Evolutionary conservation across 129 eudicot species (phyloP), one percentile per base, ranked within the genome.

Genomic region (Flaveria brownii): DNA sequence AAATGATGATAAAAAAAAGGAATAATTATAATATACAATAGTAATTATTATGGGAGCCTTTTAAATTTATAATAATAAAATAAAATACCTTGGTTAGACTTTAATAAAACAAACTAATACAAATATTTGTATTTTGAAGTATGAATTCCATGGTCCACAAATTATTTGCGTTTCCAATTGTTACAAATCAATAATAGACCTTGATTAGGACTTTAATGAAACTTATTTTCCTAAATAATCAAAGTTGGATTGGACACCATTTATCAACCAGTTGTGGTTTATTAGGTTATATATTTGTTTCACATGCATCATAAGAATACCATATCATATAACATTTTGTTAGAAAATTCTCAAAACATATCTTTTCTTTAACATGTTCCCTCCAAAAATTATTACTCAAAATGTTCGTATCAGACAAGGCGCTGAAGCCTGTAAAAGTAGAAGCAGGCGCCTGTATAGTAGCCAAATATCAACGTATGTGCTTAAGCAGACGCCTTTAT

Each of bases 81-180:
- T 9, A 45, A 59, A 7, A 12, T 4, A 61, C 5, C 43, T 63
- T 63, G 45, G 14, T 30, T 63, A 63, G 20, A 15, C 46, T 15
- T 30, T 63, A 16, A 63, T 14, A 14, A 28, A 63, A 28, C 30
- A 30, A 63, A 12, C 16, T 17, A n/a, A 14, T 36, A 49, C 6
- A 76, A 64, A 65, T 13, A 41, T 8, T 56, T 13, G 15, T 57
- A 6, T 5, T 47, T 2, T 43, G 36, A 9, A 2, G 22, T 64
- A 69, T 75, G 62, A 61, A 75, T 69, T 26, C 55, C 25, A 28
- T 74, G 81, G 63, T 71, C 81, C 74, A 49, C 68, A 13, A 70
- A 77, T 56, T 84, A 81, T 77, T 83, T 55, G 75, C 45, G 50
- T 68, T 18, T 59, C 55, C 56, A 81, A 74, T 69, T 20, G 0